Conservation (phyloP, 1,284 basidiomycete species). For the Trichosporon sp. region DNA sequence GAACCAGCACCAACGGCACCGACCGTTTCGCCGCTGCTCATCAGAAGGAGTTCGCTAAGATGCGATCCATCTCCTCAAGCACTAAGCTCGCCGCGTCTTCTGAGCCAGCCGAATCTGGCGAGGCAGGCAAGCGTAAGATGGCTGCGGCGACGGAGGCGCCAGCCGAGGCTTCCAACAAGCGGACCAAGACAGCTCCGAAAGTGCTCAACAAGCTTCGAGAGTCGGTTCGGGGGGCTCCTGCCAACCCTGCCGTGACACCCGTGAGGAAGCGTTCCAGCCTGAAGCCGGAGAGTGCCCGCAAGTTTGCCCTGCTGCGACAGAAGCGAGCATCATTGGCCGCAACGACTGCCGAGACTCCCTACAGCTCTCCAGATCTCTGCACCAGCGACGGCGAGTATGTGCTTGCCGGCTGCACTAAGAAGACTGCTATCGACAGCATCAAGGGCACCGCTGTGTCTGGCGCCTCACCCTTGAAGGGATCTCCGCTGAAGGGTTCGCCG, state of each 20-base stretch:
- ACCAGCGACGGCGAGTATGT: conserved; percentile 13
- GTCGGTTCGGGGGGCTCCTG: not conserved
- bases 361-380: conserved; percentile 1
- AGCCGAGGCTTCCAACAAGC: conserved; percentile 11
- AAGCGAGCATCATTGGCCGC: conserved; percentile 2
- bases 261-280: conserved; percentile 7
- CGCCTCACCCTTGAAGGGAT: not conserved
- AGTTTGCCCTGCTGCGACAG: conserved; percentile 16
- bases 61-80: conserved; percentile 21
- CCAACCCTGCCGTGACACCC: not conserved
- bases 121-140: conserved; percentile 25
- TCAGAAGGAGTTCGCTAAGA: conserved; percentile 51
- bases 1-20: not conserved
- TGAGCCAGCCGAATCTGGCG: not conserved
- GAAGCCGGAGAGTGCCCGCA: conserved; percentile 17
- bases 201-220: conserved; percentile 12
- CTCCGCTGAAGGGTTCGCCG: not conserved
- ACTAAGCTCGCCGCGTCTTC: not conserved
- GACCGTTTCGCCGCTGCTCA: conserved; percentile 51
- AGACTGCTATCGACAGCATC: not conserved
- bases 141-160: not conserved
- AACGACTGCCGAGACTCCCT: not conserved
- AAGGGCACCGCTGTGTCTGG: not conserved
- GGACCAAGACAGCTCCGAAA: conserved; percentile 4
- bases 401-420: not conserved